phyloP scores from a whole-genome alignment of 495 filamentous ascomycete genomes.

The Extremus antarcticus region DNA sequence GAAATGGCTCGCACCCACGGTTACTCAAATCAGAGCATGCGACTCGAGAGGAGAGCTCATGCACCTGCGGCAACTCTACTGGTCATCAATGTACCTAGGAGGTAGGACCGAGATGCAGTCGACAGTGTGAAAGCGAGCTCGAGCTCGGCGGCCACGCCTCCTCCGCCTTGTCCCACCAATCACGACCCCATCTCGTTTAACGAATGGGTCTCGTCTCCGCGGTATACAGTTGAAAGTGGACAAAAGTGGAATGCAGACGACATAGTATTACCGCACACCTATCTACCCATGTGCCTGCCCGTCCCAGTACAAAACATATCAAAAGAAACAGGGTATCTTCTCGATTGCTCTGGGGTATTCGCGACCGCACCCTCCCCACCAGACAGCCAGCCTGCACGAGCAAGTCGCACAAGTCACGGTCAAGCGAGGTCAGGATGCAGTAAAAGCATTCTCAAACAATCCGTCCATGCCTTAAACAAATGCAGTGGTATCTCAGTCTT shows the following conservation, averaged over 20 bases:
- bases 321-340: slow-evolving; percentile 3
- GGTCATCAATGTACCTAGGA: background rate
- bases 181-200: too few relatives aligned
- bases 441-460: background rate
- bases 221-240: background rate
- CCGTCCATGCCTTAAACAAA: background rate
- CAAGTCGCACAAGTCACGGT: too few relatives aligned
- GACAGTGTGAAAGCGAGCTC: background rate
- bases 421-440: background rate
- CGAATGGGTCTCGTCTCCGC: too few relatives aligned
- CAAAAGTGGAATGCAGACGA: too few relatives aligned
- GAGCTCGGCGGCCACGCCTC: background rate
- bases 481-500: background rate
- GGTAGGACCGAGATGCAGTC: background rate
- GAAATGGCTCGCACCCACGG: too few relatives aligned
- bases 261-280: slow-evolving; percentile 3
- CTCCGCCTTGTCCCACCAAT: too few relatives aligned
- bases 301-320: background rate
- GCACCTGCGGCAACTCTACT: background rate
- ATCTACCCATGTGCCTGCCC: background rate
- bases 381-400: background rate
- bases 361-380: background rate
- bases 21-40: too few relatives aligned
- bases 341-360: background rate
- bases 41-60: background rate